Evolutionary conservation across 768 basidiomycete genomes (phyloP), one percentile per base, ranked within the genome.

Genomic region (Lentinula detonsa): DNA sequence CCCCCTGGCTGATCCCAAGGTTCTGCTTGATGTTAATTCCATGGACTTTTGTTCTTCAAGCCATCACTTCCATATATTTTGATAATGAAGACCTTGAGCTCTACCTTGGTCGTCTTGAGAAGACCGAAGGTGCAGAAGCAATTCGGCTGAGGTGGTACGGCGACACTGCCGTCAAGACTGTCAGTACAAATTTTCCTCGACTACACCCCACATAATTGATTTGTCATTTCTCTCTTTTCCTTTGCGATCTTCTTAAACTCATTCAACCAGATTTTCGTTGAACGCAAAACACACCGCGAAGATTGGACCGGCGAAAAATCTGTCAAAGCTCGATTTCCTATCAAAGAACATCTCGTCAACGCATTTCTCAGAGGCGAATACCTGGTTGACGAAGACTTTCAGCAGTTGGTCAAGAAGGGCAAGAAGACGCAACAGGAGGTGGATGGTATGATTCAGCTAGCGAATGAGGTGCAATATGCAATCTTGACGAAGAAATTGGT

Each of bases 281-380:
- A 93, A 74, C 88, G 91, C 45, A 93, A 93, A 74, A 93, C 91
- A 0, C 91, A 99, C 71, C 85, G 95, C 59, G 97, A 99, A 74
- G 97, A 99, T 69, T 99, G 97, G 97, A 98, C 96, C 0, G 97
- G 97, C 37, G 96, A 99, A 73, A 98, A 98, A 74, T 95, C 93
- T 9, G 95, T 98, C 70, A 99, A 98, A 74, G 91, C 95, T 13
- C 90, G 95, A 10, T 98, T 98, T 76, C 86, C 92, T 2, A 87
- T 99, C 72, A 95, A 96, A 70, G 96, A 98, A 70, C 86, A 93
- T 63, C 85, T 91, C 50, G 88, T 98, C 66, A 96, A 98, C 69
- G 87, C 90, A 15, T 99, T 94, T 78, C 74, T 97, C 43, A 78
- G 81, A 21, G 97, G 97, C 16, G 88, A 93, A 69, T 90, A 97